These are phyloP conservation scores for Canariomyces notabilis DNA, from an alignment of 2,329 filamentous ascomycete species.

Conservation along the genomic window DNA sequence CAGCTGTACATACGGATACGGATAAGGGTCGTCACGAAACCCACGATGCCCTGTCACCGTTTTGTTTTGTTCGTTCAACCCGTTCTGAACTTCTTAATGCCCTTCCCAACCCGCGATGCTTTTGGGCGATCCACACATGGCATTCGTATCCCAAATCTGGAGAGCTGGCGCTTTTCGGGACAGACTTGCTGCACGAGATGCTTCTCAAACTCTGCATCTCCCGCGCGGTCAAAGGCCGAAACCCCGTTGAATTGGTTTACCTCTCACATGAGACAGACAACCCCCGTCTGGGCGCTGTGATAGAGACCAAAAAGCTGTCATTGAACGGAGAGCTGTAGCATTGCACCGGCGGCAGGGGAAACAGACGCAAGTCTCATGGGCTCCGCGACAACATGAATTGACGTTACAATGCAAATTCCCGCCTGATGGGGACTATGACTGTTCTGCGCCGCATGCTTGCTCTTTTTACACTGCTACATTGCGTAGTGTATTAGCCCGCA, in stretches of 20 bases:
- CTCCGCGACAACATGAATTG: too few species aligned
- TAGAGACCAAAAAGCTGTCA: too few species aligned
- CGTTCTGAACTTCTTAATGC: neutral
- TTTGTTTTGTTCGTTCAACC: conserved; percentile 2
- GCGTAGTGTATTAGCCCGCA: too few species aligned
- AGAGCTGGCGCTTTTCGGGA: neutral
- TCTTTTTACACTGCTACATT: neutral
- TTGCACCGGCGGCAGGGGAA: neutral
- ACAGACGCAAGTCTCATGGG: neutral
- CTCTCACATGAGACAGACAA: neutral
- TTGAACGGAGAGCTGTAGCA: neutral
- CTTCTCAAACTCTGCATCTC: neutral
- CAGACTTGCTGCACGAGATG: neutral
- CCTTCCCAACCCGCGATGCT: neutral
- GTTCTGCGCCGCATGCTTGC: neutral
- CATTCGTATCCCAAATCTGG: neutral
- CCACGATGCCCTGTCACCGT: neutral
- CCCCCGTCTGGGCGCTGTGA: neutral
- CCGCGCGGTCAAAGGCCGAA: conserved; percentile 1
- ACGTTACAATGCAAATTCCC: conserved; percentile 1
- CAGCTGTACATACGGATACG: too few species aligned
- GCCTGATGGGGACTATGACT: neutral
- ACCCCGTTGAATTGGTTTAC: neutral
- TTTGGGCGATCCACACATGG: too few species aligned
- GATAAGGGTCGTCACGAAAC: neutral